A percentile compares a stretch with the other conserved stretches of the same genome.
Evolutionary conservation across 2,329 filamentous ascomycete genomes (phyloP).

Genomic region (Pseudogymnoascus pannorum): DNA sequence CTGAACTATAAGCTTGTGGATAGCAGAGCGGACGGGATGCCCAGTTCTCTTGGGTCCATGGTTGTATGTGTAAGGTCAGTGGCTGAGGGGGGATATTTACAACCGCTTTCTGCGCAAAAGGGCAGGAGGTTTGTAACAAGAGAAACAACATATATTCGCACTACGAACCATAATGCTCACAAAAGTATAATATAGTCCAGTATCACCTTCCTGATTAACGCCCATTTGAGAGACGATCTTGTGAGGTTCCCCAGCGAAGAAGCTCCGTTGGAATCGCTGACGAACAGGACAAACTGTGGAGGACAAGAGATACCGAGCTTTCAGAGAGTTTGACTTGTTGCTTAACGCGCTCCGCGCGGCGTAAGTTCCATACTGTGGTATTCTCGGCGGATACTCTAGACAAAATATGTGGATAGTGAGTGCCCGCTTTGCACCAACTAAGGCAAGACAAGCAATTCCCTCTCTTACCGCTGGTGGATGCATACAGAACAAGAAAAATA

Average conservation of each 20-base stretch:
- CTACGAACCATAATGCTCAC: no score
- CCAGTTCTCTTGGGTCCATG: slow-evolving; percentile 8
- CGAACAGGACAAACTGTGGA: slow-evolving; percentile 6
- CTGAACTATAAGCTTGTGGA: no score
- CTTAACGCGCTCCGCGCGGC: slow-evolving; percentile 1
- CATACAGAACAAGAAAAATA: no score
- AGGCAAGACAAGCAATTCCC: neutral
- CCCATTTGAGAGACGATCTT: slow-evolving; percentile 5
- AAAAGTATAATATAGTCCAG: neutral
- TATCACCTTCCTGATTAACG: slow-evolving; percentile 8
- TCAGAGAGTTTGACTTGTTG: slow-evolving; percentile 3
- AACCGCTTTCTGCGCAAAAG: no score
- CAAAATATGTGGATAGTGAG: neutral
- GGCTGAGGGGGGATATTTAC: no score
- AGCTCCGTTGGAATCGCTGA: slow-evolving; percentile 1
- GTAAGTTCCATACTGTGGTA: slow-evolving; percentile 4
- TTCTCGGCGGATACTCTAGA: slow-evolving; percentile 6
- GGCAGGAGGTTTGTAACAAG: no score
- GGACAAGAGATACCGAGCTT: neutral
- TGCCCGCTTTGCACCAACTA: neutral
- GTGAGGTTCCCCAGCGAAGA: slow-evolving; percentile 1
- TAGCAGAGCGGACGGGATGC: slow-evolving; percentile 11
- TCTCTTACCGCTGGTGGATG: neutral
- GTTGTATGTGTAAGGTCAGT: no score
- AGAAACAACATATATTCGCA: no score